Conservation (phyloP, 352 stramenopile genomes). For the Pythium periplocum region DNA sequence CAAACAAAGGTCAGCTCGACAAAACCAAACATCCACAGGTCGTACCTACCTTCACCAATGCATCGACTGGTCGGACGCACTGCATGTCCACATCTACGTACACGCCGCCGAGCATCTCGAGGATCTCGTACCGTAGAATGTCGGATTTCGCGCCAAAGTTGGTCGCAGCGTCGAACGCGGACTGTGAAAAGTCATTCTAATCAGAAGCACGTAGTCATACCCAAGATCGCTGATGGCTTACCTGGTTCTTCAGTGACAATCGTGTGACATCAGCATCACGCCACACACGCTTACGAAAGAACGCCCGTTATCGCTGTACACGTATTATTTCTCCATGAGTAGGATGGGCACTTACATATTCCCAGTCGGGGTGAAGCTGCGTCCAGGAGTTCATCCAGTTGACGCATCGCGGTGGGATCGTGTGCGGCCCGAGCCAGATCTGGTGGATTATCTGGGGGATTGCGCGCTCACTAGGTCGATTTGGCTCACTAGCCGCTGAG, state of each 20-base stretch:
- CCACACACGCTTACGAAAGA: conserved; percentile 35
- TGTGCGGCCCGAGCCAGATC: conserved; percentile 51
- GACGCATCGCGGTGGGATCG: conserved; percentile 23
- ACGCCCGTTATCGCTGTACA: conserved; percentile 1
- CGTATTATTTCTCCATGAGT: conserved; percentile 3
- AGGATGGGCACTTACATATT: conserved; percentile 16
- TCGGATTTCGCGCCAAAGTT: conserved; percentile 75
- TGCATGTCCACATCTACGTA: conserved; percentile 73
- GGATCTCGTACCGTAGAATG: conserved; percentile 71
- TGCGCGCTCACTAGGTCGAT: no score
- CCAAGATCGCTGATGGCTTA: not conserved
- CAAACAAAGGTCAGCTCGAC: not conserved
- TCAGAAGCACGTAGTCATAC: no score
- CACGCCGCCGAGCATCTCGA: conserved; percentile 41
- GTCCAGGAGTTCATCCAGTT: conserved; percentile 42
- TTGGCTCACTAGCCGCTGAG: no score
- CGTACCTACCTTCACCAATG: conserved; percentile 22
- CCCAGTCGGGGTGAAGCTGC: conserved; percentile 31
- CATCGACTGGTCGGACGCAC: conserved; percentile 45
- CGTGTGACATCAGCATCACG: conserved; percentile 29
- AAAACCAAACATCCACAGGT: no score
- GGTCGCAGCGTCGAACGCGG: conserved; percentile 34
- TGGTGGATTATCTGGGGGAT: conserved; percentile 58
- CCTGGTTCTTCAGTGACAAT: conserved; percentile 29
- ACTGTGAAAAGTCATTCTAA: conserved; percentile 7